phyloP scores from a whole-genome alignment of 257 asterid genomes.

The Primulina eburnea region DNA sequence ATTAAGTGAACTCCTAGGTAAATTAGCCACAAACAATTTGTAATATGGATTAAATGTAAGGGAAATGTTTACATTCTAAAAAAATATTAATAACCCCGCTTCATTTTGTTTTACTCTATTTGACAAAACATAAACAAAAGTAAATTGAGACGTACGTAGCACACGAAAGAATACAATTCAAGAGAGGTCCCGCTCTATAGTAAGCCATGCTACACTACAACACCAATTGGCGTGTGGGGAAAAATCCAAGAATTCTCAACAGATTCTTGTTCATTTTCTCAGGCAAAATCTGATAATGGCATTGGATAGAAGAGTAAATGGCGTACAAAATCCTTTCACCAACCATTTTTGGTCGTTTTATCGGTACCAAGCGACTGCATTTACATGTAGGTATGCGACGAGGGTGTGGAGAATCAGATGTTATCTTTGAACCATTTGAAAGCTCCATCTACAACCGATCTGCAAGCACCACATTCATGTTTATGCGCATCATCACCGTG shows the following conservation, averaged over 20 bases:
- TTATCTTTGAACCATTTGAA: slow-evolving; percentile 75
- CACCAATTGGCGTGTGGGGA: slow-evolving; percentile 7
- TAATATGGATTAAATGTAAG: too few relatives aligned
- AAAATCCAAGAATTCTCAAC: slow-evolving; percentile 31
- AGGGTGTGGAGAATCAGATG: slow-evolving; percentile 31
- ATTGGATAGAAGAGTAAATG: neutral
- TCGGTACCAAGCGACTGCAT: slow-evolving; percentile 14
- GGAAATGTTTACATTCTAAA: too few relatives aligned
- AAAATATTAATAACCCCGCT: too few relatives aligned
- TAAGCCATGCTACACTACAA: slow-evolving; percentile 37
- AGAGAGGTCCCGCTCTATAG: slow-evolving; percentile 18
- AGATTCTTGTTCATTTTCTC: slow-evolving; percentile 26
- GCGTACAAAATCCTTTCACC: slow-evolving; percentile 15
- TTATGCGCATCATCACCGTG: neutral
- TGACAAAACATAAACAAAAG: neutral
- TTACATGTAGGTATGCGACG: neutral
- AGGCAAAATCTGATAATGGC: slow-evolving; percentile 19
- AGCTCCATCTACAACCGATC: slow-evolving; percentile 69
- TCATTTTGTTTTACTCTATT: too few relatives aligned
- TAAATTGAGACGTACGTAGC: neutral
- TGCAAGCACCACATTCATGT: slow-evolving; percentile 31
- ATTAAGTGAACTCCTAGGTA: too few relatives aligned
- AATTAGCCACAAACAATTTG: too few relatives aligned
- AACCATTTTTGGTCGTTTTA: neutral
- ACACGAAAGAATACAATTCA: slow-evolving; percentile 22